Base-by-base conservation (phyloP, 2,329 filamentous ascomycete genomes). In the Falciphora oryzae region DNA sequence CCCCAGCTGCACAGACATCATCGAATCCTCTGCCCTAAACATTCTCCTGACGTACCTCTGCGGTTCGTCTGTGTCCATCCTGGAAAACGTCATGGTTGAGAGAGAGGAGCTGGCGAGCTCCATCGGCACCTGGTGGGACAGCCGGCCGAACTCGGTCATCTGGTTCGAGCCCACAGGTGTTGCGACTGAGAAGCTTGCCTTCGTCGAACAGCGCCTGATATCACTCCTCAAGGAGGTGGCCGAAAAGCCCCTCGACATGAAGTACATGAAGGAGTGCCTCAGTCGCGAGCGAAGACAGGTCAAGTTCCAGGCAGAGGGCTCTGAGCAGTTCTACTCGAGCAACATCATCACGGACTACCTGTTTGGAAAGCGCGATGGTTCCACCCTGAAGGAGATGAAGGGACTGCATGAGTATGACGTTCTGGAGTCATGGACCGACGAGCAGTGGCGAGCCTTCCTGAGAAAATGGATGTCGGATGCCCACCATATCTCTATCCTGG, bases 1-100 rank as follows among this genome's bases (percentile, higher is more conserved):
- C 0, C 95, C 95, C 0, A 83, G 89, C 70, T 93, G 90, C 75
- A 90, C 85, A 63, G 88, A 97, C 70, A 75, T 85, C 2, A 74
- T 91, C 29, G 79, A 84, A 57, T 85, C 85, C 14, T 89, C 88
- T 18, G 95, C 93, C 1, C 78, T 97, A 4, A 90, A 91, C 67
- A 86, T 96, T 62, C 78, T 96, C 2, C 82, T 97, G 56, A 88
- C 89, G 2, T 99, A 98, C 72, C 85, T 99, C 25, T 92, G 92
- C 67, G 95, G 93, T 7, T 98, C 95, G 0, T 96, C 96, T 0
- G 92, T 96, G 3, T 94, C 94, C 0, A 82, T 99, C 1, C 80
- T 99, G 7, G 94, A 98, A 73, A 98, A 98, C 69, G 85, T 88
- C 25, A 84, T 99, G 66, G 95, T 99, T 2, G 95, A 99, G 73